phyloP scores from a whole-genome alignment of 208 protist species.

The Leishmania tropica region DNA sequence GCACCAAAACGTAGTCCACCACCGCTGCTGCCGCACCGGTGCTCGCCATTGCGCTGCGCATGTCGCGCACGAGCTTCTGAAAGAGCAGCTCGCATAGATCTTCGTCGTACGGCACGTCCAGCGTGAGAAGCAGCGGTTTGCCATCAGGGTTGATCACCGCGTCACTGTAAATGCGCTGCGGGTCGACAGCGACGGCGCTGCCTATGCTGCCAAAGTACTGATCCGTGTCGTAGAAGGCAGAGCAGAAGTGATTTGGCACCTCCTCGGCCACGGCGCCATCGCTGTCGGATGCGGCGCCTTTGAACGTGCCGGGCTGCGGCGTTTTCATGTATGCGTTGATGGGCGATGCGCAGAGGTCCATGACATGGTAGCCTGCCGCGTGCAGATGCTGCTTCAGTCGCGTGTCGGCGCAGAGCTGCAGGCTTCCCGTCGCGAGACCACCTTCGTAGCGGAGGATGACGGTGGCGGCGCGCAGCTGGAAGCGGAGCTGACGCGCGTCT shows the following conservation, averaged over 20 bases:
- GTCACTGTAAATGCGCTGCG: conserved; percentile 32
- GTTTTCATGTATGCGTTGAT: conserved; percentile 90
- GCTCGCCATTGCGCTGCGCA: conserved; percentile 22
- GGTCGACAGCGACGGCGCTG: conserved; percentile 76
- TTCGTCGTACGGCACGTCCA: conserved; percentile 91
- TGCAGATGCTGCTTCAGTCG: conserved; percentile 83
- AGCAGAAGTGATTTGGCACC: conserved; percentile 80
- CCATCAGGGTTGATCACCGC: conserved; percentile 38
- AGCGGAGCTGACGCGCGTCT: conserved; percentile 15
- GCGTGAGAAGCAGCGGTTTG: conserved; percentile 73
- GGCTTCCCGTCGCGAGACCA: conserved; percentile 71
- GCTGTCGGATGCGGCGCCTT: neutral
- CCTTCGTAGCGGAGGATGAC: conserved; percentile 83
- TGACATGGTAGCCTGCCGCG: conserved; percentile 76
- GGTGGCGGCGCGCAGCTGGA: conserved; percentile 60
- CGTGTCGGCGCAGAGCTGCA: conserved; percentile 89
- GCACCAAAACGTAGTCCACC: conserved; percentile 84
- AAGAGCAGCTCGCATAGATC: conserved; percentile 89
- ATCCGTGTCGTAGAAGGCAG: conserved; percentile 87
- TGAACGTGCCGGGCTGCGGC: conserved; percentile 22
- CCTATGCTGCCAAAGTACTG: conserved; percentile 86
- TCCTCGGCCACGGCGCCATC: conserved; percentile 36
- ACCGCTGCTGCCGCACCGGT: conserved; percentile 7
- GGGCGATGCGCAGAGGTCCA: conserved; percentile 87
- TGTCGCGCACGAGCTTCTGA: conserved; percentile 74